These are phyloP conservation scores for Aspergillus fructus DNA, from an alignment of 2,329 filamentous ascomycete genomes.

Conservation along the genomic window DNA sequence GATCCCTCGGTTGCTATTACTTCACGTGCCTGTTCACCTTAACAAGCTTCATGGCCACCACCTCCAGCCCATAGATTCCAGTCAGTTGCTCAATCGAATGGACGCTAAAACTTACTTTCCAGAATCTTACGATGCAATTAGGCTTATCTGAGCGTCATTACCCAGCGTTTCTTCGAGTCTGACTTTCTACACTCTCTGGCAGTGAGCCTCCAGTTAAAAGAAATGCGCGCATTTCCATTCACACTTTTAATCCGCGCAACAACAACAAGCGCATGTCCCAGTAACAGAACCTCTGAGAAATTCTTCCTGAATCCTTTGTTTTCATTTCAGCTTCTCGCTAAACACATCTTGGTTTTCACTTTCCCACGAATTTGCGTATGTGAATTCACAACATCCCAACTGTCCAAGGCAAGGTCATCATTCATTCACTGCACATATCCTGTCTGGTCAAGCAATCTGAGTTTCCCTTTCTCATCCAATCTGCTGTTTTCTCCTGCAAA, in stretches of 20 bases:
- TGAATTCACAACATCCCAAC: not conserved
- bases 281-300: not conserved
- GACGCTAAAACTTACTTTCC: not conserved
- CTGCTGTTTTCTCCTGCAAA: not conserved
- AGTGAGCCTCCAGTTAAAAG: not conserved
- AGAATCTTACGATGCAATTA: not conserved
- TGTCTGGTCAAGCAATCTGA: not conserved
- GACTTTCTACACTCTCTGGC: not conserved
- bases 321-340: not conserved
- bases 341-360: not conserved
- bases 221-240: conserved; percentile 1
- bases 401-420: not conserved
- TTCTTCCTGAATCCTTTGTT: not conserved
- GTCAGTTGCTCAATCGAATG: not conserved
- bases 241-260: conserved; percentile 1
- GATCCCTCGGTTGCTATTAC: not conserved
- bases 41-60: not conserved
- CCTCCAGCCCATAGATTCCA: not conserved
- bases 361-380: not conserved
- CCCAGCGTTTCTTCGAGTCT: not conserved
- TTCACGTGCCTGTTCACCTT: not conserved
- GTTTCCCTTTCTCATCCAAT: not conserved
- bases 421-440: not conserved
- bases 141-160: not conserved
- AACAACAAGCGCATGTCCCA: not conserved